Conservation (phyloP, 441 rosid species). For the Adansonia rubrostipa region DNA sequence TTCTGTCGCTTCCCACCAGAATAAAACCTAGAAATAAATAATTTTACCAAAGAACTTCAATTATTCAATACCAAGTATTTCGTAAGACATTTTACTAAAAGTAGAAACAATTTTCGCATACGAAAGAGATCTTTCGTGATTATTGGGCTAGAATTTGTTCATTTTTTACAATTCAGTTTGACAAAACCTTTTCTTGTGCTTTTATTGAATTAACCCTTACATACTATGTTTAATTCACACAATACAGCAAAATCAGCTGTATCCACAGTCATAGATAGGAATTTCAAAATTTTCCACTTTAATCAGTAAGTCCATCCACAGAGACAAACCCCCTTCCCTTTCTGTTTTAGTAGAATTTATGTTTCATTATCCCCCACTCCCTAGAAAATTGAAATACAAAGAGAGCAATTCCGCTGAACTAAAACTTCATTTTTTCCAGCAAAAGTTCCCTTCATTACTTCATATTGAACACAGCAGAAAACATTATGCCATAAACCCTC, state of each 20-base stretch:
- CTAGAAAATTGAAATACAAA: background rate
- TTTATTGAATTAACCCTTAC: background rate
- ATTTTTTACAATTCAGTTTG: background rate
- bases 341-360: background rate
- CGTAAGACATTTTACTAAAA: background rate
- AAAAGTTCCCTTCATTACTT: background rate
- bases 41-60: background rate
- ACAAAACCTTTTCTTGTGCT: background rate
- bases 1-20: constrained; percentile 58
- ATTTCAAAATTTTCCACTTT: background rate
- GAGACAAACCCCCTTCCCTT: background rate
- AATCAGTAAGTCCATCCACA: constrained; percentile 11
- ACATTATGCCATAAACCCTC: background rate
- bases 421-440: background rate
- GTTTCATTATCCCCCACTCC: background rate
- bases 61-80: background rate
- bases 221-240: background rate
- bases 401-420: background rate
- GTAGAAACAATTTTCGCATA: background rate
- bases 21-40: constrained; percentile 60
- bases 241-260: background rate
- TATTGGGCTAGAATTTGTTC: background rate
- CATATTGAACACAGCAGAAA: background rate
- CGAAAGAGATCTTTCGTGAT: background rate
- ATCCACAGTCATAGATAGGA: too few relatives aligned